A percentile compares a stretch with the other conserved stretches of the same genome.
phyloP scores from a whole-genome alignment of 2,329 filamentous ascomycete genomes.

The Aspergillus phoenicis region DNA sequence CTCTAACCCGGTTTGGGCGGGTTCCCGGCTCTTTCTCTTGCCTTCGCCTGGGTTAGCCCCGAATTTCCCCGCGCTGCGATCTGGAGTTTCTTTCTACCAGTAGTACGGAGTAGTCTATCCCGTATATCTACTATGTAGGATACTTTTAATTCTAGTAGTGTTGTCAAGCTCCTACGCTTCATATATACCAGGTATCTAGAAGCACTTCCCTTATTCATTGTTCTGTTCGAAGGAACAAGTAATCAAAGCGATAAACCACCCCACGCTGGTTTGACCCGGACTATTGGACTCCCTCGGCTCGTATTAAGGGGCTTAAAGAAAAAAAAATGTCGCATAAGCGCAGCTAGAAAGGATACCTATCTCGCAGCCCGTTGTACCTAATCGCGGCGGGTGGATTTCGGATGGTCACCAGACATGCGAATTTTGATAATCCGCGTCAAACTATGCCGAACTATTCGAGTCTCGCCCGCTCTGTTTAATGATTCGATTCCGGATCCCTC shows the following conservation, averaged over 20 bases:
- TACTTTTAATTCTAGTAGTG: no score
- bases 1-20: constrained; percentile 20
- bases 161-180: no score
- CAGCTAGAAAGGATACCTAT: background rate
- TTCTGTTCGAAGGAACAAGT: background rate
- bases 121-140: no score
- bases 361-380: background rate
- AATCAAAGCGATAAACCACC: no score
- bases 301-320: background rate
- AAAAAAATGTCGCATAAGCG: constrained; percentile 8
- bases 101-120: no score
- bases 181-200: no score
- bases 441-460: constrained; percentile 11
- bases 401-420: constrained; percentile 26
- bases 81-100: no score
- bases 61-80: constrained; percentile 22
- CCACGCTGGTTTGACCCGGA: background rate
- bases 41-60: constrained; percentile 19
- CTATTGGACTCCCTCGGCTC: background rate
- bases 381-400: constrained; percentile 19
- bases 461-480: constrained; percentile 4
- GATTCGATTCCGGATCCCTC: background rate
- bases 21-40: constrained; percentile 23
- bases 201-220: no score
- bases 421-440: constrained; percentile 16